A percentile compares a stretch with the other conserved stretches of the same genome.
Conservation (phyloP, 2,329 filamentous ascomycete genomes). For the Aspergillus tubingensis region DNA sequence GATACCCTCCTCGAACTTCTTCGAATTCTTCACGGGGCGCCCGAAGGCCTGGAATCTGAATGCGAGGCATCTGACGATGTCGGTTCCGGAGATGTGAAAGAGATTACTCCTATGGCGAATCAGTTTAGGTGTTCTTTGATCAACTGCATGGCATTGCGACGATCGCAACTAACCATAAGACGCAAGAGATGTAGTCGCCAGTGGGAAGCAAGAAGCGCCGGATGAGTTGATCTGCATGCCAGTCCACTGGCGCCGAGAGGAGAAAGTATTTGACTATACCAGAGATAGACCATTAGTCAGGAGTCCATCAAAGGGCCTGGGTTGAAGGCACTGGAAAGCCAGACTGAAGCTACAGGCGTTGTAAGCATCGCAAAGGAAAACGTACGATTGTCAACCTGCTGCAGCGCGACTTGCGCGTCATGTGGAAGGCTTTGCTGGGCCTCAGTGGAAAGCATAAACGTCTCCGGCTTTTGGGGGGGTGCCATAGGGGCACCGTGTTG, state of each 20-base stretch:
- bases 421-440: slow-evolving; percentile 94
- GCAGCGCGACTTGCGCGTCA: slow-evolving; percentile 93
- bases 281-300: slow-evolving; percentile 8
- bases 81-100: slow-evolving; percentile 98
- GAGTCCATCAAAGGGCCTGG: not conserved
- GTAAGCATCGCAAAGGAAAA: not conserved
- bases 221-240: slow-evolving; percentile 95
- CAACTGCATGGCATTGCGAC: slow-evolving; percentile 8
- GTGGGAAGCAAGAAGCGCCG: slow-evolving; percentile 92
- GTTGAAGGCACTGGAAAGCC: not conserved
- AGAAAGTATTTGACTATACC: slow-evolving; percentile 94
- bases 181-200: slow-evolving; percentile 97
- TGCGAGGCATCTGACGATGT: slow-evolving; percentile 96
- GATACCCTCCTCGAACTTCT: slow-evolving; percentile 99
- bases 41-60: slow-evolving; percentile 99
- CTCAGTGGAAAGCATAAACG: slow-evolving; percentile 96
- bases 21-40: slow-evolving; percentile 97
- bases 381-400: slow-evolving; percentile 97
- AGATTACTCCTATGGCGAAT: slow-evolving; percentile 76
- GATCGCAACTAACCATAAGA: slow-evolving; percentile 70
- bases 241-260: slow-evolving; percentile 97
- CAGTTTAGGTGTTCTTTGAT: slow-evolving; percentile 17
- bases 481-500: slow-evolving; percentile 82
- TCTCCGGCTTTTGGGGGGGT: slow-evolving; percentile 93
- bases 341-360: not conserved